Evolutionary conservation across 345 rosid genomes (phyloP), one percentile per base, ranked within the genome.

Genomic region (Eucalyptus sp.): DNA sequence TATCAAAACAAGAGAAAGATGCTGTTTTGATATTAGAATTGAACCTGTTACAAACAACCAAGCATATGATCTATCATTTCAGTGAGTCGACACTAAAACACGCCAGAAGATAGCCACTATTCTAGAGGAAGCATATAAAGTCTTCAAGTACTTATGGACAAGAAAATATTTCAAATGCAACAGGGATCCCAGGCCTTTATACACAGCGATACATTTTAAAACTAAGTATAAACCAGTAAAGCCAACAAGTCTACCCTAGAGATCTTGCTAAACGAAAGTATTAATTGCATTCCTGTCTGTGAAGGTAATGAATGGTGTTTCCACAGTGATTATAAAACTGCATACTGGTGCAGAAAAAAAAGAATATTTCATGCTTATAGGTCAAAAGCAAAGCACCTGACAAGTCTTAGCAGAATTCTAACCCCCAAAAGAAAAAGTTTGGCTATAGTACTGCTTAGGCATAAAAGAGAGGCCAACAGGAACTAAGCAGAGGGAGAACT

Each of bases 1-100:
- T 91, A 91, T 95, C 92, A 91, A 96, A 94, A 91, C 89, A 91
- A 92, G 96, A 92, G 6, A 90, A 86, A 68, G 95, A 89, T 88
- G 94, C 90, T 91, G 90, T 90, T 90, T 88, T 92, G 64, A 93
- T 91, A 85, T 91, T 89, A 93, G 93, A 92, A 86, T 94, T 93
- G 41, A 92, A 94, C 90, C 99, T 97, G 95, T 90, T 89, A 44
- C 90, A 90, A 90, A 93, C 56, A 91, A 56, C 89, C 60, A 49
- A 41, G 80, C 89, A 86, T 89, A 51, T 15, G 33, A 44, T 86
- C 44, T 60, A 86, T 62, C 80, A 81, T 86, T 83, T 22, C 48
- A 52, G 54, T 43, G 89, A 31, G 84, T 20, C 14, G 7, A 76
- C 4, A 8, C 83, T 66, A 83, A 25, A 60, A 84, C 89, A 50